Conservation (phyloP, 495 filamentous ascomycete species). For the Platismatia glauca region DNA sequence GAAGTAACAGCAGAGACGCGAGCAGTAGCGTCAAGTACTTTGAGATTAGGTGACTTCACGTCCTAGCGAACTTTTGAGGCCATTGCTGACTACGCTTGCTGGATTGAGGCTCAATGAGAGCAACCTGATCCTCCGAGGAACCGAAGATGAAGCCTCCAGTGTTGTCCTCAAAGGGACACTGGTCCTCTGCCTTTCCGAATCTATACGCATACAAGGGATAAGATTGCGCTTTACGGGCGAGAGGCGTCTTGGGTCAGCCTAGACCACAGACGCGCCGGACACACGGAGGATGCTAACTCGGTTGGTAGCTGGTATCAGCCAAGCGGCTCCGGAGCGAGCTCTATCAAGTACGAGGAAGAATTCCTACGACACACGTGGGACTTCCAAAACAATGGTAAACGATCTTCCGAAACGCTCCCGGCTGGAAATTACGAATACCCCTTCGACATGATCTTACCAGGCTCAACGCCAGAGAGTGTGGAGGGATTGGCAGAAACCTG, state of each 20-base stretch:
- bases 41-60: constrained; percentile 43
- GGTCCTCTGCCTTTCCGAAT: constrained; percentile 62
- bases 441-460: constrained; percentile 71
- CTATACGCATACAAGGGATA: constrained; percentile 62
- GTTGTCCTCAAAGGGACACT: constrained; percentile 65
- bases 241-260: constrained; percentile 56
- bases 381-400: constrained; percentile 42
- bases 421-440: constrained; percentile 86
- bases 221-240: constrained; percentile 63
- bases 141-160: constrained; percentile 64
- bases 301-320: constrained; percentile 39
- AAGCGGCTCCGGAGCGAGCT: constrained; percentile 9
- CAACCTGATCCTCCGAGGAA: constrained; percentile 69
- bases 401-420: constrained; percentile 51
- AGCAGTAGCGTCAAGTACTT: constrained; percentile 47
- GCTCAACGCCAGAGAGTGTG: constrained; percentile 73
- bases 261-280: neutral
- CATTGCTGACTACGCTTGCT: neutral
- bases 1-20: constrained; percentile 35
- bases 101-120: constrained; percentile 62
- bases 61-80: neutral
- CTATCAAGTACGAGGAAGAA: constrained; percentile 43
- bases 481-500: constrained; percentile 75
- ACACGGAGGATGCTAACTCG: constrained; percentile 17
- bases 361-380: constrained; percentile 49